A percentile compares a stretch with the other conserved stretches of the same genome.
These are phyloP conservation scores for Flaveria ramosissima DNA, from an alignment of 129 eudicot genomes.

Conservation along the genomic window DNA sequence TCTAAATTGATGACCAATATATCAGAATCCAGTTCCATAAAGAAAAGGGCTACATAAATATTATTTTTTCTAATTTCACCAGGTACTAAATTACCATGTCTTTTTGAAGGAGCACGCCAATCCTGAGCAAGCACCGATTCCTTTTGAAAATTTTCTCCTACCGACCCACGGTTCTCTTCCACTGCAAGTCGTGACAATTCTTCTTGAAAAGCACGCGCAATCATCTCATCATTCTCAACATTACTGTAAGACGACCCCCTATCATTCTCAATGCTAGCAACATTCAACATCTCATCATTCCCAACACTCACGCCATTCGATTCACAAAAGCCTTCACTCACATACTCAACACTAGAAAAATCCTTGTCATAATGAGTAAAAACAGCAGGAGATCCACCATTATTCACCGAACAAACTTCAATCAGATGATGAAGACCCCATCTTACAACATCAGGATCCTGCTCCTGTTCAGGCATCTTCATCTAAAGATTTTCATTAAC, in stretches of 20 bases:
- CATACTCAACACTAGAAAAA: constrained; percentile 51
- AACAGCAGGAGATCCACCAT: constrained; percentile 48
- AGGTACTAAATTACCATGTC: constrained; percentile 36
- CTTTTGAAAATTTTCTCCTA: constrained; percentile 30
- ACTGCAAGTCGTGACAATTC: constrained; percentile 50
- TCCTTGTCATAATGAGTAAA: constrained; percentile 54
- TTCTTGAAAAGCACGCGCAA: constrained; percentile 68
- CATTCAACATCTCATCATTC: constrained; percentile 33
- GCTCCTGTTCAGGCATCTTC: constrained; percentile 45
- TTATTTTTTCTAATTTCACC: neutral
- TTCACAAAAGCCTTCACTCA: constrained; percentile 53
- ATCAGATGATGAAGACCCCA: constrained; percentile 71
- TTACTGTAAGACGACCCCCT: neutral
- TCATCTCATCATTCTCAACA: constrained; percentile 66
- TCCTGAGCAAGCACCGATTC: constrained; percentile 50
- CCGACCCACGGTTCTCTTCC: constrained; percentile 39
- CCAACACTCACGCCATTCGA: constrained; percentile 29
- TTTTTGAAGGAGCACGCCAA: constrained; percentile 47
- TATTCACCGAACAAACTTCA: constrained; percentile 53
- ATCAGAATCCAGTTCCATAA: neutral
- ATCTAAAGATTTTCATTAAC: neutral
- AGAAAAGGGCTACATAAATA: neutral
- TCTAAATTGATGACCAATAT: constrained; percentile 22
- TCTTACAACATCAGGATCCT: constrained; percentile 61
- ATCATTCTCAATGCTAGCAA: constrained; percentile 36